Base-by-base conservation (phyloP, 23 red algal species). In the Gracilariopsis chorda region DNA sequence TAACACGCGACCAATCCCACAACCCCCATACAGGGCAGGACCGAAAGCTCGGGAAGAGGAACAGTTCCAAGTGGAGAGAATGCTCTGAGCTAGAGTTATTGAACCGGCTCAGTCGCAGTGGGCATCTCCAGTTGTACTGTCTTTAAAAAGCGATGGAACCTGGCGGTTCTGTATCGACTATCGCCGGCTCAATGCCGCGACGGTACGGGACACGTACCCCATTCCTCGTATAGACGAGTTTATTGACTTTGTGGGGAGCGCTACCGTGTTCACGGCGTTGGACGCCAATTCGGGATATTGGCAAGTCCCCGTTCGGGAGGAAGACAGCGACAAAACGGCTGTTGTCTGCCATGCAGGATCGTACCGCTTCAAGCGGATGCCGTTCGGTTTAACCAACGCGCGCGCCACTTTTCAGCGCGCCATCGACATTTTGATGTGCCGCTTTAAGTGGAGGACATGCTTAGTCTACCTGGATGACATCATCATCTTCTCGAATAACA, bases 321-420 rank as follows among this genome's bases (percentile, higher is more conserved):
- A 46, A 17, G 77, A 82, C 2, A 3, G 16, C 30, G 48, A 82
- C 23, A 82, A 82, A 47, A 82, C 77, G 1, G 46, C 77, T 24
- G 10, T 82, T 48, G 56, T 61, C 17, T 59, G 21, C 3, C 51
- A 82, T 10, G 27, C 37, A 28, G 77, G 77, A 0, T 32, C 7
- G 5, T 82, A 60, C 77, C 37, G 56, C 7, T 82, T 27, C 1
- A 82, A 57, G 17, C 17, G 51, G 14, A 82, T 60, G 77, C 77
- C 77, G 14, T 82, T 82, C 14, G 77, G 51, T 61, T 48, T 65
- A 43, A 82, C 46, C 48, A 82, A 82, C 47, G 77, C 77, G 3
- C 77, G 45, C 77, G 77, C 77, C 14, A 82, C 77, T 3, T 82
- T 82, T 61, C 77, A 82, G 41, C 47, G 51, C 33, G 77, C 77